Evolutionary conservation across 1,284 basidiomycete genomes (phyloP), one percentile per base, ranked within the genome.

Genomic region (Exobasidium rhododendri): DNA sequence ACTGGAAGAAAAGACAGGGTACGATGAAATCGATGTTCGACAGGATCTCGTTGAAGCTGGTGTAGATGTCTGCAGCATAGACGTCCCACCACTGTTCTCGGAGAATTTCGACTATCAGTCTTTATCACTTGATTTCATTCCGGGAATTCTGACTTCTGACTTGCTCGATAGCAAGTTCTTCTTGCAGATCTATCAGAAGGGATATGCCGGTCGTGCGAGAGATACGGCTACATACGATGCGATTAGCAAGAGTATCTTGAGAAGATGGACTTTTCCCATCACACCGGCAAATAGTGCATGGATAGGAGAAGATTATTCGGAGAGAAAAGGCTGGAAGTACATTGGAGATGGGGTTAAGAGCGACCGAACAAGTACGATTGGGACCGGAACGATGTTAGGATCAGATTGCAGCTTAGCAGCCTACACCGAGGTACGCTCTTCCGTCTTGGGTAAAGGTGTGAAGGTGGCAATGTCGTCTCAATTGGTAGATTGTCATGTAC

Each of bases 31-130:
- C 13, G 90, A 92, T 69, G 85, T 93, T 64, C 86, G 91, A 56
- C 89, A 91, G 76, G 91, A 93, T 80, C 83, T 93, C 50, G 87
- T 93, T 61, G 91, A 93, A 77, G 92, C 91, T 76, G 86, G 86
- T 40, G 72, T 79, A 54, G 74, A 79, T 59, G 67, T 79, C 30
- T 79, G 77, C 70, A 91, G 91, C n/a, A 88, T 90, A 29, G 90
- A 92, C 83, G 90, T 97, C 22, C 93, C 93, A 0, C 94, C 94
- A 0, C 82, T 97, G 3, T 98, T 97, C 82, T 94, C 96, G 73
- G 96, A 98, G 81, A 98, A 98, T 82, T 99, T 99, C 79, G 96
- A 98, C 82, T 98, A 96, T 78, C 88, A 89, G 52, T 90, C 93
- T 80, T 85, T 97, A 65, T 86, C 93, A 60, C 84, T 87, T 68